These are phyloP conservation scores for Lichtheimia ornata DNA, from an alignment of 371 early-diverging fungal species.

Conservation along the genomic window DNA sequence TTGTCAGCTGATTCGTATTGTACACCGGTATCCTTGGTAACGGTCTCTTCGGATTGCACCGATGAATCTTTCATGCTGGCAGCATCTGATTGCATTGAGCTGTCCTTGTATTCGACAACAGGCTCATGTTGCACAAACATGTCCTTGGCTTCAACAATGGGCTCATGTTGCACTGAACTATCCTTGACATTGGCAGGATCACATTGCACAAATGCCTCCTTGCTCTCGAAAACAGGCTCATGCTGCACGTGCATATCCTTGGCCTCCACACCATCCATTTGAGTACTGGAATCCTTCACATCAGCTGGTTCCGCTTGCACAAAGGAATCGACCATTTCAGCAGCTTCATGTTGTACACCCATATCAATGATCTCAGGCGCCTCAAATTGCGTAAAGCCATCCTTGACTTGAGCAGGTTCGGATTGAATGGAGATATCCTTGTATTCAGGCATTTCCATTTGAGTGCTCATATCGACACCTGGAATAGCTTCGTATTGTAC, in stretches of 20 bases:
- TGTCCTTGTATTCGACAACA: conserved; percentile 6
- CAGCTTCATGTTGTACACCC: conserved; percentile 3
- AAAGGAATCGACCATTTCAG: neutral
- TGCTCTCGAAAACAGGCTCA: neutral
- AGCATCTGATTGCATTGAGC: conserved; percentile 12
- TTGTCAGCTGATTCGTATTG: conserved; percentile 6
- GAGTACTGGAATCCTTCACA: neutral
- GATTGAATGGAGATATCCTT: conserved; percentile 4
- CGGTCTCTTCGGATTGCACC: conserved; percentile 1
- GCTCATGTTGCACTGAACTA: conserved; percentile 6
- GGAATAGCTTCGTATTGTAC: conserved; percentile 3
- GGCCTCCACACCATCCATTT: neutral
- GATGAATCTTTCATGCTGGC: conserved; percentile 2
- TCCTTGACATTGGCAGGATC: conserved; percentile 5
- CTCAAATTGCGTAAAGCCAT: conserved; percentile 4
- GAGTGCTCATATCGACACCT: conserved; percentile 12
- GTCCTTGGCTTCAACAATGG: neutral
- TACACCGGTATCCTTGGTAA: conserved; percentile 5
- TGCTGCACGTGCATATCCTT: conserved; percentile 8
- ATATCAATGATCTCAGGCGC: conserved; percentile 2
- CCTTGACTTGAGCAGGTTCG: conserved; percentile 1
- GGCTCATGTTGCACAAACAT: conserved; percentile 1
- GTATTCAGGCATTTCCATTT: conserved; percentile 4
- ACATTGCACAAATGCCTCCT: conserved; percentile 14
- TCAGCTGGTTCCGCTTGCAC: conserved; percentile 4